Base-by-base conservation (phyloP, 768 basidiomycete genomes). In the Saitozyma sp. region DNA sequence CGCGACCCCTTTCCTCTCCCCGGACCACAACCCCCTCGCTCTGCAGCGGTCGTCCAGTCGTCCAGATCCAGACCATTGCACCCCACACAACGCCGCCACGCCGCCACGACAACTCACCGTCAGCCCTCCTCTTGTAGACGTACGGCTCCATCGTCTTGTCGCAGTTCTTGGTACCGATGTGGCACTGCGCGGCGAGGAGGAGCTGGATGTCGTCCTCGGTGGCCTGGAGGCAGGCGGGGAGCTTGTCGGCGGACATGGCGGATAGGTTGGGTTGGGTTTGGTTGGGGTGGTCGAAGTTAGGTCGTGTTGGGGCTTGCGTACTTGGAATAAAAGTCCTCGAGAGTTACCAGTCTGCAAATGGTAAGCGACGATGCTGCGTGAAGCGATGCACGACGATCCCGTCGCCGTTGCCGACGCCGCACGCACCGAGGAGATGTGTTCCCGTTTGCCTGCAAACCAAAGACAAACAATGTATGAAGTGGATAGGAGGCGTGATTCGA, bases 141-240 rank as follows among this genome's bases (percentile, higher is more conserved):
- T 99, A 99, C 59, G 91, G 85, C 77, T 89, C 87, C 96, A 99
- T 99, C 82, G 93, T 90, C 87, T 93, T 96, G 81, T 98, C 95
- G 84, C 93, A 95, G 83, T 97, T 96, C 89, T 98, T 98, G 70
- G 89, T 92, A 79, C 94, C 95, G 68, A 98, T 89, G 80, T 97
- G 95, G 81, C 88, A 89, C 84, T 97, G 91, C 19, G 96, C 96
- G 77, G 93, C 88, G 65, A 98, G 85, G 77, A 98, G 85, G 71
- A 92, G 87, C 82, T 91, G 90, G 74, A 97, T 94, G 82, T 98
- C 95, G 84, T 97, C 94, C 82, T 98, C 94, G 59, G 92, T 94
- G 50, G 93, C 91, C 79, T 87, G 87, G 76, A 99, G 87, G 72
- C 90, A 86, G 76, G 92, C 89, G 74, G 95, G 95, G 72, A 97